Evolutionary conservation across 2,329 filamentous ascomycete genomes (phyloP), one percentile per base, ranked within the genome.

Genomic region (Ceratocystiopsis brevicomis): DNA sequence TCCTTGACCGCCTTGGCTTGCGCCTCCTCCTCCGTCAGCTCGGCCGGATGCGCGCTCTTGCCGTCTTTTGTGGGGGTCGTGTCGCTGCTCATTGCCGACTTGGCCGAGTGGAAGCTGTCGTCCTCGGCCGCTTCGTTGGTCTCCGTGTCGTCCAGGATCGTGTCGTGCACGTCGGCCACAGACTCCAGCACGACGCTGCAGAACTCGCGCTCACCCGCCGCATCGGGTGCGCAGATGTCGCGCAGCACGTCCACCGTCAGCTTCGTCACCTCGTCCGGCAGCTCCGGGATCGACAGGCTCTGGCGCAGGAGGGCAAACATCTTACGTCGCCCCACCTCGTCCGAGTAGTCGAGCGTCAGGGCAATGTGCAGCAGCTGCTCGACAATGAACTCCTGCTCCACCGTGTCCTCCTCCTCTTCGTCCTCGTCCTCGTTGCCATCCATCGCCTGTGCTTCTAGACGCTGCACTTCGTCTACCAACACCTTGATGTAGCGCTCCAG

Each of bases 141-240:
- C 3, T 64, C 66, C 6, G 54, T 55, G 13, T 84, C 78, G 42
- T 83, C 79, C 38, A 80, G 73, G 50, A 98, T 90, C 2, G 83
- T 88, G 57, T 98, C 90, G 58, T 96, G 88, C 13, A 98, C 87
- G 61, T 98, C 90, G 4, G 87, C 86, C 46, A 98, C 84, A 21
- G 88, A 86, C 61, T 98, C 90, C 18, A 95, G 73, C 16, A 96
- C 81, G 34, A 90, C 68, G 49, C 78, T 81, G 59, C 80, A 85
- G 56, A 90, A 90, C 53, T 90, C 83, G 38, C 79, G 73, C 61
- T 90, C 83, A 19, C 81, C 81, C 15, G 76, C 75, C 9, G 69
- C 64, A 53, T 82, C 76, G 4, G 71, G 72, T 0, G 86, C 82
- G 57, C 86, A 95, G 37, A 93, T 84, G 43, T 80, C 78, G 43